A percentile compares a stretch with the other conserved stretches of the same genome.
phyloP scores from a whole-genome alignment of 371 early-diverging fungal species.

The Mortierella sp. region DNA sequence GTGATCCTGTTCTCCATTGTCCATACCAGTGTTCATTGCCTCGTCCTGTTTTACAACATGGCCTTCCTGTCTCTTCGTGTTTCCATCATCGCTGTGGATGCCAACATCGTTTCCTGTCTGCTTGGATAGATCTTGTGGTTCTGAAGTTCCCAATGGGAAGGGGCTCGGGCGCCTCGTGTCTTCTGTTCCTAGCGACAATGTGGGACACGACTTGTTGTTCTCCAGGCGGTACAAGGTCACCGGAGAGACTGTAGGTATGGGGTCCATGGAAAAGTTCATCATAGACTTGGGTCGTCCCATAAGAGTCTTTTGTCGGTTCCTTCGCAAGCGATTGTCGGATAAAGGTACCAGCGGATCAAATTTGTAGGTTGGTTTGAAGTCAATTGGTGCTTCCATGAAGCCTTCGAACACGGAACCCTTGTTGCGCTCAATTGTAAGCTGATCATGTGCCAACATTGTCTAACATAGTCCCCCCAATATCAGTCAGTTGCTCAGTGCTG shows the following conservation, averaged over 20 bases:
- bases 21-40: too few species aligned
- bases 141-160: neutral
- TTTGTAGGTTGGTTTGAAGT: conserved; percentile 91
- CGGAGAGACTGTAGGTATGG: neutral
- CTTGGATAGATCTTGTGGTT: neutral
- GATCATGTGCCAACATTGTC: conserved; percentile 70
- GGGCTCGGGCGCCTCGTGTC: neutral
- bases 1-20: neutral
- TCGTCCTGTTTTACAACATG: too few species aligned
- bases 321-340: conserved; percentile 14
- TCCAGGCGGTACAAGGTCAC: conserved; percentile 7
- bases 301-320: conserved; percentile 11
- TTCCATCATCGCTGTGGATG: neutral
- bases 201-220: conserved; percentile 23
- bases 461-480: conserved; percentile 11
- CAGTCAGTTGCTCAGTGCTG: too few species aligned
- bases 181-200: conserved; percentile 3
- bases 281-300: conserved; percentile 24
- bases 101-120: neutral
- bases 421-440: conserved; percentile 63
- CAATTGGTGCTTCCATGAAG: conserved; percentile 83
- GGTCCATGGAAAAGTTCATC: conserved; percentile 10
- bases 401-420: conserved; percentile 62
- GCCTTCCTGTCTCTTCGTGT: neutral
- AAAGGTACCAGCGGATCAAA: conserved; percentile 63